phyloP scores from a whole-genome alignment of 345 rosid genomes.

The Pseudoturritis turrita region DNA sequence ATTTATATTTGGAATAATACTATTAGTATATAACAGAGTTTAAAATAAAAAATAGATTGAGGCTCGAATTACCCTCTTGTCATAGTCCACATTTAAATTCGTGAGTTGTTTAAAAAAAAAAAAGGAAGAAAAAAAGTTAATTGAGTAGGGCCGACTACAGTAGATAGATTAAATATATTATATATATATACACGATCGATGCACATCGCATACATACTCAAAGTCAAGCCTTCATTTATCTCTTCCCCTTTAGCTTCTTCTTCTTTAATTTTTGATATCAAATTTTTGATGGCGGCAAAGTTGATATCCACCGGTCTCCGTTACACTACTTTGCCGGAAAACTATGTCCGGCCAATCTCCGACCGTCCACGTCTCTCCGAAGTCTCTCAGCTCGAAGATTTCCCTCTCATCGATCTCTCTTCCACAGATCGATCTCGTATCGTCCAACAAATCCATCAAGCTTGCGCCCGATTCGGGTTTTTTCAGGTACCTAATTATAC shows the following conservation, averaged over 20 bases:
- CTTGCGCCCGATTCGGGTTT: slow-evolving; percentile 58
- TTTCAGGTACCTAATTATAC: slow-evolving; percentile 51
- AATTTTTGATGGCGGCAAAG: slow-evolving; percentile 55
- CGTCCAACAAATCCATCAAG: slow-evolving; percentile 41
- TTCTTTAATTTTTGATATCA: background rate
- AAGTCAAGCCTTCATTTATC: slow-evolving; percentile 4
- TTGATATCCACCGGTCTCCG: slow-evolving; percentile 57
- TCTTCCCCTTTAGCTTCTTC: slow-evolving; percentile 9
- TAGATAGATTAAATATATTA: background rate
- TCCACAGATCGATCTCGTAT: slow-evolving; percentile 39
- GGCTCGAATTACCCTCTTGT: too few relatives aligned
- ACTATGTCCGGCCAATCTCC: slow-evolving; percentile 61
- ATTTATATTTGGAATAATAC: too few relatives aligned
- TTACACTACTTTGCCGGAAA: slow-evolving; percentile 48
- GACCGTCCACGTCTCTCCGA: slow-evolving; percentile 67
- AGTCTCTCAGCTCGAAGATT: slow-evolving; percentile 44
- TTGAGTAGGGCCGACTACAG: background rate
- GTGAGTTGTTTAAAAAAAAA: too few relatives aligned
- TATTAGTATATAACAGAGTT: too few relatives aligned
- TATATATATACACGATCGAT: background rate
- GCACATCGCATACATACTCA: background rate
- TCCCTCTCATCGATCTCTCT: slow-evolving; percentile 66
- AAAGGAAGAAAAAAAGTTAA: background rate
- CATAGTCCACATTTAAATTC: too few relatives aligned
- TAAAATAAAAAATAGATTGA: too few relatives aligned